A percentile compares a stretch with the other conserved stretches of the same genome.
These are phyloP conservation scores for Aspergillus sclerotiicarbonarius DNA, from an alignment of 495 filamentous ascomycete genomes.

Conservation along the genomic window DNA sequence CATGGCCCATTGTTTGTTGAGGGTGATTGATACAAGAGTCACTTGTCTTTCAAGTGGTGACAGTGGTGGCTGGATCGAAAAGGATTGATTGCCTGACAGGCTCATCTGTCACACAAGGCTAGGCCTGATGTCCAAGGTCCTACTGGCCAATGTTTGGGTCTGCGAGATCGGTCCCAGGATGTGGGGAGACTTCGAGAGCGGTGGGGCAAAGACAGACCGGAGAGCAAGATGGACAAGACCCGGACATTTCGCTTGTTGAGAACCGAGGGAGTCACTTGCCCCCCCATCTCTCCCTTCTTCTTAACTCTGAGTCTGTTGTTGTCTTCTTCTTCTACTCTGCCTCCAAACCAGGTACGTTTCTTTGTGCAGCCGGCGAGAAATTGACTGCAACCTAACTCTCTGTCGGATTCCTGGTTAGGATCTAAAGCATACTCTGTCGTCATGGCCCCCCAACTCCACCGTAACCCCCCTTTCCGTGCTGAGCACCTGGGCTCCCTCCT, in stretches of 20 bases:
- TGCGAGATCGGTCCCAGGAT: not conserved
- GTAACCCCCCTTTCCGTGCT: constrained; percentile 72
- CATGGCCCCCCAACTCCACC: constrained; percentile 48
- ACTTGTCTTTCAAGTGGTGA: too few species aligned
- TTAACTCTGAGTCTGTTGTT: not conserved
- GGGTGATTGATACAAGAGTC: too few species aligned
- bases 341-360: constrained; percentile 4
- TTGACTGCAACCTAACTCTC: not conserved
- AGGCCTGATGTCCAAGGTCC: not conserved
- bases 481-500: constrained; percentile 84
- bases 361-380: not conserved
- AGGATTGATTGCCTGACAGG: too few species aligned
- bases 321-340: constrained; percentile 4
- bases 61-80: too few species aligned
- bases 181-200: not conserved
- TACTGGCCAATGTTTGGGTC: not conserved
- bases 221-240: not conserved
- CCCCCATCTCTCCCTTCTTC: constrained; percentile 6
- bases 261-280: not conserved
- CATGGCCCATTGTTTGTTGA: not conserved
- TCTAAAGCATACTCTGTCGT: constrained; percentile 9
- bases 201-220: not conserved
- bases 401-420: not conserved
- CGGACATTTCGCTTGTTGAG: not conserved
- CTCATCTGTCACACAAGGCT: too few species aligned